phyloP scores from a whole-genome alignment of 257 asterid species.

The Solanum peruvianum region DNA sequence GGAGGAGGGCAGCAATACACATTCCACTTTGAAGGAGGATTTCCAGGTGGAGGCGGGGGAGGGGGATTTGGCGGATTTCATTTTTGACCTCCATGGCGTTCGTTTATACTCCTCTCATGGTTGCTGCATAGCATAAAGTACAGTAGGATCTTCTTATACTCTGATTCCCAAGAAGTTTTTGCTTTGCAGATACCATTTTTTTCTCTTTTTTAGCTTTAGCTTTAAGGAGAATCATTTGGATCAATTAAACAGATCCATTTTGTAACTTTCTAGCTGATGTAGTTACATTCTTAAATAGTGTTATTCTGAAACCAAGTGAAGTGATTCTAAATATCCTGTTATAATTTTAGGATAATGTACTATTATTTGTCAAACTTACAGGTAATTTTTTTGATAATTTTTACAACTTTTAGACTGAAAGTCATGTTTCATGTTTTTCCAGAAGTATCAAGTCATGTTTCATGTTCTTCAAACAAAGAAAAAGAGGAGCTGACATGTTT shows the following conservation, averaged over 20 bases:
- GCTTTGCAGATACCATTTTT: neutral
- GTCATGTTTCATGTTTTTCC: neutral
- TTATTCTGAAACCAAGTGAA: neutral
- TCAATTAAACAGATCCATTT: neutral
- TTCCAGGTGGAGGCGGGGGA: constrained; percentile 46
- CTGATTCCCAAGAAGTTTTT: neutral
- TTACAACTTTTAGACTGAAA: no score
- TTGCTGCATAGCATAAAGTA: neutral
- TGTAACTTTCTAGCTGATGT: neutral
- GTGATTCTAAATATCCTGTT: neutral
- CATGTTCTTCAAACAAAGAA: neutral
- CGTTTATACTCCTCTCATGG: neutral
- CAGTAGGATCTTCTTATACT: neutral
- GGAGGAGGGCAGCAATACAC: constrained; percentile 57
- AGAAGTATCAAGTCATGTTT: neutral
- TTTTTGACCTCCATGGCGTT: constrained; percentile 19
- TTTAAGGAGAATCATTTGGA: neutral
- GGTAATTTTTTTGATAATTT: no score
- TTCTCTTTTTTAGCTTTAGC: neutral
- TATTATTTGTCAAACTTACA: neutral
- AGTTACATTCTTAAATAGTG: neutral
- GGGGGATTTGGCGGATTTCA: constrained; percentile 47
- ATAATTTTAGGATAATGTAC: neutral
- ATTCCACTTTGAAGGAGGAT: constrained; percentile 86
- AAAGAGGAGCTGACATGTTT: neutral